Evolutionary conservation across 257 asterid genomes (phyloP).

Genomic region (Forsythia viridissima): DNA sequence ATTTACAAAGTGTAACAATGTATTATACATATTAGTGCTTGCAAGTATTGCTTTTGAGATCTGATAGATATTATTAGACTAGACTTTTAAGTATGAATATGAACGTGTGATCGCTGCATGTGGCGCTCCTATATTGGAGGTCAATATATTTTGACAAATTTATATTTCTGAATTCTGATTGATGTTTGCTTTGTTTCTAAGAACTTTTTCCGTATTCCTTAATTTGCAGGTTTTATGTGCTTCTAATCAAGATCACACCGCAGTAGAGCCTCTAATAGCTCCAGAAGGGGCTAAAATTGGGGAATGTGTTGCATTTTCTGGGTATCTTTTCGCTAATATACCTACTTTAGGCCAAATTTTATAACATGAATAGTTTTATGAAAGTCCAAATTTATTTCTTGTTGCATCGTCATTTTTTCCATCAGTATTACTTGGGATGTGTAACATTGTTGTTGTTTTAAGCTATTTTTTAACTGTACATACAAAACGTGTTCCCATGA

Average conservation of each 20-base stretch:
- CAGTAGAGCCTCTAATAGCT: conserved; percentile 79
- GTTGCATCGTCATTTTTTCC: too few species aligned
- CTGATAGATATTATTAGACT: background rate
- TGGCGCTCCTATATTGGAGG: background rate
- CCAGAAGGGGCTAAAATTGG: conserved; percentile 88
- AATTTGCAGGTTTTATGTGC: conserved; percentile 81
- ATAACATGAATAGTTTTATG: too few species aligned
- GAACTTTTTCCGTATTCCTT: background rate
- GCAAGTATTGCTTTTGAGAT: background rate
- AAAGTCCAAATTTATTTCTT: too few species aligned
- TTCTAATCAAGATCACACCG: conserved; percentile 76
- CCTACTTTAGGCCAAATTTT: background rate
- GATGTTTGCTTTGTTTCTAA: conserved; percentile 14
- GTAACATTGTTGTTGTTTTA: background rate
- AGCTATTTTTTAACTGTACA: background rate
- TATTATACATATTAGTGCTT: background rate
- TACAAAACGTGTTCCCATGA: background rate
- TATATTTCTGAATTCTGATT: background rate
- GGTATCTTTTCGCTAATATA: conserved; percentile 40
- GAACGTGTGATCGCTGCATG: background rate
- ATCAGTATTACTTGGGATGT: background rate
- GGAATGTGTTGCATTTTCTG: conserved; percentile 69
- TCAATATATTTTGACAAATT: background rate
- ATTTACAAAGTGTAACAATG: background rate
- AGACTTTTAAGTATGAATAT: background rate